Conservation (phyloP, 345 rosid genomes). For the Raphanus raphanistrum region DNA sequence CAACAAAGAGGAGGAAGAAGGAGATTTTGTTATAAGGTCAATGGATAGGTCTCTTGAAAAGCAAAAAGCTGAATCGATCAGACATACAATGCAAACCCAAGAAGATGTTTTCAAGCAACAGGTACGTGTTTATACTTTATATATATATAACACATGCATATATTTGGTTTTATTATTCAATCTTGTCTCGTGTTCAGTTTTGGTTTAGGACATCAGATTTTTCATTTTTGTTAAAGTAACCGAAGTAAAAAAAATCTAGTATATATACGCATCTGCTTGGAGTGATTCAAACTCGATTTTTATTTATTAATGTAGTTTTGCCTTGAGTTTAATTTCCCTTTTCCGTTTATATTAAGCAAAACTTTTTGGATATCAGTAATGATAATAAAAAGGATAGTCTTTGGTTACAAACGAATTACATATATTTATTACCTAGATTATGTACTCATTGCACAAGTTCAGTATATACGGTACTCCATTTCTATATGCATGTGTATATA, state of each 20-base stretch:
- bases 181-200: neutral
- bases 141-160: neutral
- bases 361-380: neutral
- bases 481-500: neutral
- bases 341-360: neutral
- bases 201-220: neutral
- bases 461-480: neutral
- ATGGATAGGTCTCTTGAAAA: conserved; percentile 53
- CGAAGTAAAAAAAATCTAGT: neutral
- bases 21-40: conserved; percentile 26
- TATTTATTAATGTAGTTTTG: neutral
- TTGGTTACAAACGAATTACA: neutral
- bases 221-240: neutral
- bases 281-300: neutral
- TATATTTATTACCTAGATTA: no score
- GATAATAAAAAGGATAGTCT: neutral
- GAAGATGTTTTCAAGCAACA: conserved; percentile 75
- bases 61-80: conserved; percentile 57
- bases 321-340: neutral
- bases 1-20: conserved; percentile 25
- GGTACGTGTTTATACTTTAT: conserved; percentile 36
- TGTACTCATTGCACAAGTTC: neutral
- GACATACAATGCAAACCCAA: conserved; percentile 77
- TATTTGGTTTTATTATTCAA: conserved; percentile 3
- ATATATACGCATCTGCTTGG: neutral